phyloP scores from a whole-genome alignment of 139 green algal species.

The Tetraselmis striata region DNA sequence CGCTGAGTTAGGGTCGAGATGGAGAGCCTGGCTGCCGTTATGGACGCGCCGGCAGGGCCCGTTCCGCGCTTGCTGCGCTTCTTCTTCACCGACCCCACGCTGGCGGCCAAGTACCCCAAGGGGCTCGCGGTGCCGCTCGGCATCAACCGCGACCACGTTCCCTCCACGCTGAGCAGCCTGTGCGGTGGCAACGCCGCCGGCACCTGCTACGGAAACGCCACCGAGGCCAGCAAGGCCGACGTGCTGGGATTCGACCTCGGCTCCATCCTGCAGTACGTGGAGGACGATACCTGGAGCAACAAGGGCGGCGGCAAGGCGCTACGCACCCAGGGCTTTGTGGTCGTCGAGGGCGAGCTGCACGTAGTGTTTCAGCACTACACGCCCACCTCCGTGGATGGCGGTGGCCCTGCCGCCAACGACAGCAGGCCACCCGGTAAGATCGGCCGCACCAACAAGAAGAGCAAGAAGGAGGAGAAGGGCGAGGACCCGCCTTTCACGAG shows the following conservation, averaged over 20 bases:
- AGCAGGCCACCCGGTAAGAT: background rate
- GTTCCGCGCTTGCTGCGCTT: background rate
- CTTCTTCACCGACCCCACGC: background rate
- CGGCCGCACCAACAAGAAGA: background rate
- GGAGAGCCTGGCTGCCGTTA: too few relatives aligned
- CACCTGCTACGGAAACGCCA: background rate
- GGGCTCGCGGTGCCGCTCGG: background rate
- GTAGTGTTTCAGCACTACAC: background rate
- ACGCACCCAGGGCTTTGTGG: background rate
- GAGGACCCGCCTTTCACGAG: background rate
- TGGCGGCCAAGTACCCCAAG: background rate
- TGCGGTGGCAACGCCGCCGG: background rate
- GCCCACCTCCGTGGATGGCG: background rate
- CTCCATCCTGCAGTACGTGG: background rate
- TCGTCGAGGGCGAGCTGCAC: background rate
- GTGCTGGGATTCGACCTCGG: background rate
- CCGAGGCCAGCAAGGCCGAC: background rate
- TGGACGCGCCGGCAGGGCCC: background rate
- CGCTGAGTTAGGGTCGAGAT: too few relatives aligned
- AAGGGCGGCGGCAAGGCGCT: background rate
- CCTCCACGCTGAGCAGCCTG: background rate
- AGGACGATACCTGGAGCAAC: background rate
- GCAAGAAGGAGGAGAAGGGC: background rate
- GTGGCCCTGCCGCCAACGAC: background rate
- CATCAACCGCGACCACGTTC: background rate